phyloP scores from a whole-genome alignment of 2,329 filamentous ascomycete genomes.

The Clonostachys chloroleuca region DNA sequence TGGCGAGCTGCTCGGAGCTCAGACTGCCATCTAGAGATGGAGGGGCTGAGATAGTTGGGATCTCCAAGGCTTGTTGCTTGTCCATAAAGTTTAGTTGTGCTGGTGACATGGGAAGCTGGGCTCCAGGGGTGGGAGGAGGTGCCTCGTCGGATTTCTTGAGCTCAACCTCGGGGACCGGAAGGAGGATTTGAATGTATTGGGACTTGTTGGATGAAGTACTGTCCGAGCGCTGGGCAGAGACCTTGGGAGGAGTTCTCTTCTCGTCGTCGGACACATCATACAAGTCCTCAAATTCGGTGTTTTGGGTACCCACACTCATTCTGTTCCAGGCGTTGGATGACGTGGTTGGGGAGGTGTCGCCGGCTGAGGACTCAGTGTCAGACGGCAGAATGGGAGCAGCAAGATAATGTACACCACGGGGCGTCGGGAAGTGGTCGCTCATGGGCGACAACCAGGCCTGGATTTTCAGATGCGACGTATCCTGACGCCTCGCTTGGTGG shows the following conservation, averaged over 20 bases:
- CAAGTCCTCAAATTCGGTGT: constrained; percentile 77
- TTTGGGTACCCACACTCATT: constrained; percentile 57
- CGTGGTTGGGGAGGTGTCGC: constrained; percentile 48
- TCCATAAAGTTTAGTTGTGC: constrained; percentile 69
- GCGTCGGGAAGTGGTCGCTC: constrained; percentile 67
- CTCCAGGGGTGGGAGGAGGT: constrained; percentile 59
- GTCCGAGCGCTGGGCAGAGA: constrained; percentile 41
- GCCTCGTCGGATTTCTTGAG: constrained; percentile 46
- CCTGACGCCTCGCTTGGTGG: constrained; percentile 16
- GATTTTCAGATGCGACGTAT: constrained; percentile 42
- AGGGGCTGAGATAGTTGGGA: constrained; percentile 73
- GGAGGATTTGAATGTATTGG: neutral
- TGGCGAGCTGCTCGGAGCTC: constrained; percentile 81
- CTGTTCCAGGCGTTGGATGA: constrained; percentile 60
- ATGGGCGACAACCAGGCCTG: constrained; percentile 55
- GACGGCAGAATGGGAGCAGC: constrained; percentile 58
- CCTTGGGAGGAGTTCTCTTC: constrained; percentile 27
- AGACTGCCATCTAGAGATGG: constrained; percentile 88
- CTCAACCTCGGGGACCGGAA: constrained; percentile 19
- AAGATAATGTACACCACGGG: constrained; percentile 62
- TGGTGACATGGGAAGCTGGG: constrained; percentile 71
- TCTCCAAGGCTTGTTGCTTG: constrained; percentile 53
- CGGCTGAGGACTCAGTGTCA: constrained; percentile 51
- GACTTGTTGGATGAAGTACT: constrained; percentile 30
- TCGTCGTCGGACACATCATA: constrained; percentile 86